Conservation (phyloP, 2,329 filamentous ascomycete genomes). For the Botryotinia convoluta region DNA sequence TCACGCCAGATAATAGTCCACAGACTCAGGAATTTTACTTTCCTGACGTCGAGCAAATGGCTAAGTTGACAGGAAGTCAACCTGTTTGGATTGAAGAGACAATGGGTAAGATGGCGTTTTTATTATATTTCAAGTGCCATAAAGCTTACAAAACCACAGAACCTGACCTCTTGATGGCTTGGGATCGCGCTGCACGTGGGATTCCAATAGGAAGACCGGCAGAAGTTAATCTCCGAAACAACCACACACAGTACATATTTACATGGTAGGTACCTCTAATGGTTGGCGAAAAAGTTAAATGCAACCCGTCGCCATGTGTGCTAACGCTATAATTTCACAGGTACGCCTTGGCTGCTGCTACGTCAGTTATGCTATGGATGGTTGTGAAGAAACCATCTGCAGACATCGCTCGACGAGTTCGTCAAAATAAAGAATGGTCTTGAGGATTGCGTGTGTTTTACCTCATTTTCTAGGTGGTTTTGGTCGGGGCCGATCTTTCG, state of each 20-base stretch:
- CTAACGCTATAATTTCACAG: conserved; percentile 45
- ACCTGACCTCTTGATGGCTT: conserved; percentile 72
- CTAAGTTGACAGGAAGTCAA: conserved; percentile 74
- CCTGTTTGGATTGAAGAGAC: conserved; percentile 95
- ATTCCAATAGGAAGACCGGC: conserved; percentile 85
- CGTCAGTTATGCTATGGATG: conserved; percentile 95
- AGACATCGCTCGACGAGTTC: conserved; percentile 68
- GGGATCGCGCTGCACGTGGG: conserved; percentile 74
- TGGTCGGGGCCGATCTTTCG: conserved; percentile 39
- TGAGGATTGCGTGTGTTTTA: conserved; percentile 43
- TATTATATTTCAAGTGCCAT: not conserved
- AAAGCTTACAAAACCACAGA: conserved; percentile 47
- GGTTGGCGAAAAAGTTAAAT: not conserved
- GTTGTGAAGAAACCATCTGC: conserved; percentile 82
- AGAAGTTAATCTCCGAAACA: conserved; percentile 92
- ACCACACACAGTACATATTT: conserved; percentile 97
- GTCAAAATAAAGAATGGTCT: conserved; percentile 74
- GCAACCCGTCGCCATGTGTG: not conserved
- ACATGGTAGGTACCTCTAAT: conserved; percentile 70
- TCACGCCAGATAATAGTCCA: conserved; percentile 87
- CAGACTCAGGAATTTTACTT: conserved; percentile 89
- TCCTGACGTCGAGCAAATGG: conserved; percentile 92
- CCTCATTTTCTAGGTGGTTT: conserved; percentile 35
- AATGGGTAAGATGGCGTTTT: conserved; percentile 62
- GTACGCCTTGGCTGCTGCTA: conserved; percentile 83